phyloP scores from a whole-genome alignment of 2,329 filamentous ascomycete genomes.

The Talaromyces sp. region DNA sequence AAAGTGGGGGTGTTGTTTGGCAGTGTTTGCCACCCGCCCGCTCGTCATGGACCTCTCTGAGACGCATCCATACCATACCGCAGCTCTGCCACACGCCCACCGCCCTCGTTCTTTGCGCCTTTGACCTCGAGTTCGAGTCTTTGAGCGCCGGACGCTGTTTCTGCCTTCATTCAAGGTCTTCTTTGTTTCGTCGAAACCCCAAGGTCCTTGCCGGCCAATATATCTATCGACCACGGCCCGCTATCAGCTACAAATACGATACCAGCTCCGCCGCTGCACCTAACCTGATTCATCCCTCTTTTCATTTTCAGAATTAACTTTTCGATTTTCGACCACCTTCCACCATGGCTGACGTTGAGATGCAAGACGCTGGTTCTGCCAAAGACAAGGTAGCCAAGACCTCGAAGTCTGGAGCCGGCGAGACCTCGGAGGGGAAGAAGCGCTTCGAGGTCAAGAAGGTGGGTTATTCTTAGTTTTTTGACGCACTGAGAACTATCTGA shows the following conservation, averaged over 20 bases:
- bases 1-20: neutral
- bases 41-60: neutral
- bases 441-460: conserved; percentile 99
- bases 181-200: neutral
- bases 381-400: conserved; percentile 46
- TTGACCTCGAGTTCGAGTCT: neutral
- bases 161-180: neutral
- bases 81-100: neutral
- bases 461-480: conserved; percentile 15
- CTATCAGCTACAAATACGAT: neutral
- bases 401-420: conserved; percentile 45
- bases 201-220: neutral
- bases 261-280: neutral
- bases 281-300: neutral
- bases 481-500: neutral
- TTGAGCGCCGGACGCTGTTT: neutral
- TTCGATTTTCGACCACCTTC: neutral
- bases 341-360: conserved; percentile 89
- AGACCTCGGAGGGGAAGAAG: conserved; percentile 70
- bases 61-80: neutral
- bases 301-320: neutral
- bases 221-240: neutral
- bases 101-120: neutral
- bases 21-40: neutral
- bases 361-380: conserved; percentile 73